These are phyloP conservation scores for Epicoccum sorghinum DNA, from an alignment of 2,329 filamentous ascomycete genomes.

Conservation along the genomic window DNA sequence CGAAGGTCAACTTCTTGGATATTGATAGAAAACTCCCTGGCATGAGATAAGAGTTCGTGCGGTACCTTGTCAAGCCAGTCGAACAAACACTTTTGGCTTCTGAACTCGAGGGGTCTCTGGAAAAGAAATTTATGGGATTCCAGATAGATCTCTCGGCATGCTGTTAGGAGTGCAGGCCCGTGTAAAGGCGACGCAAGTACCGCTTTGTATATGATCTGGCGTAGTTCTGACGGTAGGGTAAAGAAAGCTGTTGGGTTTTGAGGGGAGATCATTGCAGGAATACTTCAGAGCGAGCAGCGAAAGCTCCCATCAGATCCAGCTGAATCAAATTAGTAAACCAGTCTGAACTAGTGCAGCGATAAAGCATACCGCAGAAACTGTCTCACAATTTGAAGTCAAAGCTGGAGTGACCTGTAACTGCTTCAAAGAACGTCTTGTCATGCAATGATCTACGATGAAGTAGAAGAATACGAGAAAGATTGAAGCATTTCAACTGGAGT, in stretches of 20 bases:
- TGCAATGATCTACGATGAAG: background rate
- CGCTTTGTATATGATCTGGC: constrained; percentile 37
- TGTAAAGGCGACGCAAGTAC: constrained; percentile 26
- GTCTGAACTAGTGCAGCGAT: background rate
- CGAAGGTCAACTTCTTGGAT: constrained; percentile 39
- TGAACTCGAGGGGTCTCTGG: constrained; percentile 35
- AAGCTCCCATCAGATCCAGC: background rate
- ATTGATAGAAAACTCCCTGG: constrained; percentile 27
- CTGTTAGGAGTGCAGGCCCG: constrained; percentile 28
- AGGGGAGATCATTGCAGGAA: background rate
- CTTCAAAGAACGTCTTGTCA: background rate
- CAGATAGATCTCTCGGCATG: constrained; percentile 34
- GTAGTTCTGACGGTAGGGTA: constrained; percentile 38
- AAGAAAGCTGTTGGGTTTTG: constrained; percentile 17
- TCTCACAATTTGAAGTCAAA: background rate
- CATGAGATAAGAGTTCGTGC: constrained; percentile 21
- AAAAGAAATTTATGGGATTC: constrained; percentile 41
- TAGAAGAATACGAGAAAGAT: background rate
- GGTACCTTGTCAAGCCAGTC: constrained; percentile 31
- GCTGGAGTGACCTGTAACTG: background rate
- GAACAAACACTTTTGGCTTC: constrained; percentile 27
- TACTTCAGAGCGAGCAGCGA: background rate
- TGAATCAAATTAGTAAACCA: constrained; percentile 3
- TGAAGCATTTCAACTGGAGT: constrained; percentile 1
- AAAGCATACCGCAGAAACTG: constrained; percentile 3